Evolutionary conservation across 2,329 filamentous ascomycete genomes (phyloP).

Genomic region (Apiospora pterosperma): DNA sequence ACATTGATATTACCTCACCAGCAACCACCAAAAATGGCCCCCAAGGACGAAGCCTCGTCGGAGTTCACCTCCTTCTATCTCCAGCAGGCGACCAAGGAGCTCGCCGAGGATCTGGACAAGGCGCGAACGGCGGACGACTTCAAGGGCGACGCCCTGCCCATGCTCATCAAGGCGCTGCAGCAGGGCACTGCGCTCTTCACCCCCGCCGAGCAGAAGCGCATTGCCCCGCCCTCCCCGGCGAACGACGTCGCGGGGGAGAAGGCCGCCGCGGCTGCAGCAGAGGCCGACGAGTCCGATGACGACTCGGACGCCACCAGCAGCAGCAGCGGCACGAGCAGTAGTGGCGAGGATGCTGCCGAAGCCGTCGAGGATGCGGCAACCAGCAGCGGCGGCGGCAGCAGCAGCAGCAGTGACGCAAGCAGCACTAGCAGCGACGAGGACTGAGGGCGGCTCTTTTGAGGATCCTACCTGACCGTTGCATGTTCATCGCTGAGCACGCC

Average conservation of each 20-base stretch:
- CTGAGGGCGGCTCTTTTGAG: background rate
- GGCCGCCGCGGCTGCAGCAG: background rate
- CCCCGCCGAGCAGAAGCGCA: slow-evolving; percentile 43
- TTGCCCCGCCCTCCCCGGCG: slow-evolving; percentile 5
- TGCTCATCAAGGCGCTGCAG: slow-evolving; percentile 65
- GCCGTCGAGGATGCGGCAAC: background rate
- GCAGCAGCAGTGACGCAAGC: background rate
- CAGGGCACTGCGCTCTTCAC: slow-evolving; percentile 64
- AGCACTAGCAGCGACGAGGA: slow-evolving; percentile 4
- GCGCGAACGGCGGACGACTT: slow-evolving; percentile 69
- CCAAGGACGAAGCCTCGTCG: slow-evolving; percentile 5
- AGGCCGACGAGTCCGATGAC: background rate
- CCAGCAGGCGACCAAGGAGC: slow-evolving; percentile 64
- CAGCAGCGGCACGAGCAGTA: background rate
- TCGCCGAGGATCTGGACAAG: slow-evolving; percentile 71
- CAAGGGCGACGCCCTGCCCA: slow-evolving; percentile 57
- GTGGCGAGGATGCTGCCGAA: background rate
- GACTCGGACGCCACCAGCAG: background rate
- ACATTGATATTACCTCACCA: background rate
- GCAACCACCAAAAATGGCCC: background rate
- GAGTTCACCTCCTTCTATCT: slow-evolving; percentile 66
- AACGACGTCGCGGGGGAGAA: slow-evolving; percentile 14
- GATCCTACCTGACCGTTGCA: background rate
- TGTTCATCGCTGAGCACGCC: background rate
- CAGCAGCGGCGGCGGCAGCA: background rate